phyloP scores from a whole-genome alignment of 1,284 basidiomycete species.

The Melanopsichium pennsylvanicum region DNA sequence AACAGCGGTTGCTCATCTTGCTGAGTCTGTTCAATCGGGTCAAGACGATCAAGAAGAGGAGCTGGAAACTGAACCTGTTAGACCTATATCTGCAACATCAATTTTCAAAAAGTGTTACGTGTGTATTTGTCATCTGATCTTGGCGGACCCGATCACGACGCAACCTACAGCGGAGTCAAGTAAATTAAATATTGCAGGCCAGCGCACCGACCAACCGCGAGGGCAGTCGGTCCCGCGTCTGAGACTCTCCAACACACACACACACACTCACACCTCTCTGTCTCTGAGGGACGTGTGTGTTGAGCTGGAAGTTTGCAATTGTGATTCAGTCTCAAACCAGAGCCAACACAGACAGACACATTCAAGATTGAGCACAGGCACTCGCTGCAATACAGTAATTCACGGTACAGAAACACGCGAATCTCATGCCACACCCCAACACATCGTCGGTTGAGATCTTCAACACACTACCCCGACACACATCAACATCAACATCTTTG shows the following conservation, averaged over 20 bases:
- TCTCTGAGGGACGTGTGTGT: no score
- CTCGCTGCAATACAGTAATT: neutral
- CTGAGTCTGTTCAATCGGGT: no score
- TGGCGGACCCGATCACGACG: constrained; percentile 25
- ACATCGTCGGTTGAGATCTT: constrained; percentile 1
- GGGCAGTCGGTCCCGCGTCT: constrained; percentile 12
- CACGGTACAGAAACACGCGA: no score
- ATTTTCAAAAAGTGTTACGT: constrained; percentile 13
- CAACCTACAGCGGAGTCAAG: neutral
- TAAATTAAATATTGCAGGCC: no score
- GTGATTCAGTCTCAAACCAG: neutral
- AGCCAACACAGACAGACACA: constrained; percentile 7
- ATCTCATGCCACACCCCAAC: constrained; percentile 3
- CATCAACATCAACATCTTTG: no score
- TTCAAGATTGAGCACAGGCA: neutral
- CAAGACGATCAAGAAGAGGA: no score
- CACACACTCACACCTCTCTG: no score
- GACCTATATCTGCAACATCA: neutral
- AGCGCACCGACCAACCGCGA: constrained; percentile 39
- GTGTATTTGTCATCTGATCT: constrained; percentile 4
- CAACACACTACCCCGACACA: no score
- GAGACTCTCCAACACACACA: neutral
- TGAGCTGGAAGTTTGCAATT: constrained; percentile 33
- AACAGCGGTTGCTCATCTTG: no score
- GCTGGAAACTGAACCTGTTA: no score